Conservation (phyloP, 192 early-diverging fungal species). For the Podila minutissima region DNA sequence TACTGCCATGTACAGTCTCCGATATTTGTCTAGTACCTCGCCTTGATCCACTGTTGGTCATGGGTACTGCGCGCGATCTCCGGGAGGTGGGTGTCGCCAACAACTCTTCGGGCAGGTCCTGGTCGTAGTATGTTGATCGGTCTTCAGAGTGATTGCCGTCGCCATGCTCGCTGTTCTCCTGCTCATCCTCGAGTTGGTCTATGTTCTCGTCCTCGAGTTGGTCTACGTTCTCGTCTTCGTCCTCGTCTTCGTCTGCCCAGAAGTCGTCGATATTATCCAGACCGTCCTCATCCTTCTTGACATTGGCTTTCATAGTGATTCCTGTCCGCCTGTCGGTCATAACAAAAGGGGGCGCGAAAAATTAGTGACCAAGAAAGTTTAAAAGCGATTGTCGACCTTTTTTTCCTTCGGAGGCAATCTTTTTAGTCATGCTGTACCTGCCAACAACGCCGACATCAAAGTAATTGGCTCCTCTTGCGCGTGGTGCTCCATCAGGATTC, state of each 20-base stretch:
- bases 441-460: slow-evolving; percentile 38
- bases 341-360: background rate
- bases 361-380: too few species aligned
- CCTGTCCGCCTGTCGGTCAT: slow-evolving; percentile 34
- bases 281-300: slow-evolving; percentile 50
- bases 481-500: background rate
- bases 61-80: background rate
- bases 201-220: background rate
- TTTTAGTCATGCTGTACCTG: slow-evolving; percentile 18
- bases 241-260: slow-evolving; percentile 16
- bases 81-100: slow-evolving; percentile 11
- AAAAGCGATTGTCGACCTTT: too few species aligned
- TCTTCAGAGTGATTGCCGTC: background rate
- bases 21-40: background rate
- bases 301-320: slow-evolving; percentile 30
- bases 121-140: slow-evolving; percentile 4
- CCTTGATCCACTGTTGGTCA: background rate
- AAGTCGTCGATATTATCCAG: slow-evolving; percentile 53
- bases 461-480: slow-evolving; percentile 7
- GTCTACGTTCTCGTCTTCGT: slow-evolving; percentile 1
- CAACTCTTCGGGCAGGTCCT: slow-evolving; percentile 1
- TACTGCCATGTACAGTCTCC: background rate
- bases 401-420: background rate
- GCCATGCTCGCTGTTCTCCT: background rate
- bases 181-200: background rate